Conservation (phyloP, 257 asterid genomes). For the Capsicum rhomboideum region DNA sequence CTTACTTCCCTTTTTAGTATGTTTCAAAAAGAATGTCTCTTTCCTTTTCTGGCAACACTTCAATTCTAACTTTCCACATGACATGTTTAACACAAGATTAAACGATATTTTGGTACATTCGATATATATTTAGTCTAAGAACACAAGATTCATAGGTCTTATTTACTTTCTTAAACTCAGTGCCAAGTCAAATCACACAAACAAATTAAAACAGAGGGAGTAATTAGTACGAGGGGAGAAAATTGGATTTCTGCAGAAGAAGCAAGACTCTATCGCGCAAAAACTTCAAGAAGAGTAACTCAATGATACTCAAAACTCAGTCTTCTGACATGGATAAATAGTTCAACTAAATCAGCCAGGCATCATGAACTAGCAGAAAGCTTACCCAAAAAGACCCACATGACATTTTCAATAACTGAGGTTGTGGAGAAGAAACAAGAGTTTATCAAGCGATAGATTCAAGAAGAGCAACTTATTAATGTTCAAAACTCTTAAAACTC, state of each 20-base stretch:
- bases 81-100: too few species aligned
- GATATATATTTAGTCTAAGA: too few species aligned
- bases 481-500: not conserved
- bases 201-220: too few species aligned
- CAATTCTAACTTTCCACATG: too few species aligned
- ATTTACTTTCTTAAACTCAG: too few species aligned
- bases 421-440: not conserved
- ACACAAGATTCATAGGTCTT: too few species aligned
- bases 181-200: too few species aligned
- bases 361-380: not conserved
- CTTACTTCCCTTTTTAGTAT: too few species aligned
- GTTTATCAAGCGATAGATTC: not conserved
- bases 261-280: not conserved
- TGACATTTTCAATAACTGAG: not conserved
- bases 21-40: too few species aligned
- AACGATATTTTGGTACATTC: too few species aligned
- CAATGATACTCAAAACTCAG: not conserved
- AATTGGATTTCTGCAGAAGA: not conserved
- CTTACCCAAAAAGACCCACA: not conserved
- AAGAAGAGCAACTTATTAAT: not conserved
- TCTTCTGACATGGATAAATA: not conserved
- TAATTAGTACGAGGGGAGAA: not conserved
- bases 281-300: not conserved
- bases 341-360: not conserved
- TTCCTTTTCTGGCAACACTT: too few species aligned